A percentile compares a stretch with the other conserved stretches of the same genome.
Evolutionary conservation across 495 filamentous ascomycete species (phyloP).

Genomic region (Aspergillus wentii): DNA sequence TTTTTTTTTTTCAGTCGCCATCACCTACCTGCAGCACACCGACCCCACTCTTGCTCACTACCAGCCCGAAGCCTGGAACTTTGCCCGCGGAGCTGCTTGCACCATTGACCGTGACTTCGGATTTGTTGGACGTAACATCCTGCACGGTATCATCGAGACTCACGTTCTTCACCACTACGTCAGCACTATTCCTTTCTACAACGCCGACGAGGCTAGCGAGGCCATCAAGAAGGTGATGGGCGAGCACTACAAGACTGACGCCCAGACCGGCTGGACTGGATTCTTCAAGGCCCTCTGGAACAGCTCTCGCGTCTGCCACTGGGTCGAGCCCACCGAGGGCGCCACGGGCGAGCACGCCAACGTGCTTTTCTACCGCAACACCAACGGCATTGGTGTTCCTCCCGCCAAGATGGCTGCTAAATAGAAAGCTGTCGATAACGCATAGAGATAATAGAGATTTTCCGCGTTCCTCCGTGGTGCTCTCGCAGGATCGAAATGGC

Average conservation of each 20-base stretch:
- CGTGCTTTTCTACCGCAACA: slow-evolving; percentile 56
- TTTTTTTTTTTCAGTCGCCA: slow-evolving; percentile 39
- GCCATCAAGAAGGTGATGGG: slow-evolving; percentile 56
- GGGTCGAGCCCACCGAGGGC: slow-evolving; percentile 61
- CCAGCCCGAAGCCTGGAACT: slow-evolving; percentile 51
- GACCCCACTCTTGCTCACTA: slow-evolving; percentile 57
- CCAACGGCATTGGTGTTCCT: slow-evolving; percentile 66
- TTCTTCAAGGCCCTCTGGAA: slow-evolving; percentile 54
- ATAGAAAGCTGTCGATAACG: slow-evolving; percentile 13
- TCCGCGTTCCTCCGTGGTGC: slow-evolving; percentile 13
- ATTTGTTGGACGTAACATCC: slow-evolving; percentile 52
- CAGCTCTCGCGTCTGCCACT: slow-evolving; percentile 48
- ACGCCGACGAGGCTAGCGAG: slow-evolving; percentile 57
- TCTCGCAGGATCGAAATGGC: slow-evolving; percentile 24
- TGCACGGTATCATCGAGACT: slow-evolving; percentile 60
- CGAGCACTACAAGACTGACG: slow-evolving; percentile 50
- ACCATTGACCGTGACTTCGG: slow-evolving; percentile 60
- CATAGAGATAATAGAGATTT: slow-evolving; percentile 14
- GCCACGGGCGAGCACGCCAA: slow-evolving; percentile 49
- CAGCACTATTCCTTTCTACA: slow-evolving; percentile 58
- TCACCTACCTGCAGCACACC: slow-evolving; percentile 59
- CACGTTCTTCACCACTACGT: slow-evolving; percentile 59
- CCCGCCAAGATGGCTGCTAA: slow-evolving; percentile 45
- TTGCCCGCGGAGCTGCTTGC: slow-evolving; percentile 51
- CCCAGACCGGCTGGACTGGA: slow-evolving; percentile 45